phyloP scores from a whole-genome alignment of 169 alveolate genomes.

The Gregarina niphandrodes region DNA sequence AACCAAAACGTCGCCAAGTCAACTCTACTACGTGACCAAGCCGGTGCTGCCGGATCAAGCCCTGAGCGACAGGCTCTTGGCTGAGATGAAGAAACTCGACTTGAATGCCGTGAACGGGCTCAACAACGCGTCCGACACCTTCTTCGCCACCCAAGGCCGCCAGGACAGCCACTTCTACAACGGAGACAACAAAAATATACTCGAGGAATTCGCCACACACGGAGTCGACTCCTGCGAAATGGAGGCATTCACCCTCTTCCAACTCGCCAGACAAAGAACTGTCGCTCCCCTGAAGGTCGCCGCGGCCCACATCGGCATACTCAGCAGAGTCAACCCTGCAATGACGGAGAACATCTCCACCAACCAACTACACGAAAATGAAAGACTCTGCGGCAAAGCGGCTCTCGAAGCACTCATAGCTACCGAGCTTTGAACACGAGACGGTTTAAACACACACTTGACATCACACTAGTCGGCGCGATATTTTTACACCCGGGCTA shows the following conservation, averaged over 20 bases:
- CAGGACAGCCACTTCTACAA: conserved; percentile 8
- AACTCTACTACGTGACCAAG: conserved; percentile 1
- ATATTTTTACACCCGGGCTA: too few species aligned
- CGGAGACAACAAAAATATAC: conserved; percentile 14
- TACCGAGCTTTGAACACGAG: background rate
- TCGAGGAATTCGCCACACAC: conserved; percentile 6
- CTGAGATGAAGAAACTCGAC: background rate
- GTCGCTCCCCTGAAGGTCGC: conserved; percentile 15
- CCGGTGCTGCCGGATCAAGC: background rate
- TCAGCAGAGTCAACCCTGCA: conserved; percentile 9
- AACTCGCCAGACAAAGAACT: conserved; percentile 13
- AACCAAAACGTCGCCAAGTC: background rate
- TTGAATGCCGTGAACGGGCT: conserved; percentile 8
- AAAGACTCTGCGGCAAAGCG: background rate
- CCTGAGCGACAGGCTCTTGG: background rate
- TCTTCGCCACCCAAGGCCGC: conserved; percentile 23
- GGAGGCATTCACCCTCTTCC: conserved; percentile 21
- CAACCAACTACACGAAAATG: background rate
- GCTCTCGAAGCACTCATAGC: background rate
- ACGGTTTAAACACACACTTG: too few species aligned
- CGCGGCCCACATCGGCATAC: conserved; percentile 20
- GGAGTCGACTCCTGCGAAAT: conserved; percentile 21
- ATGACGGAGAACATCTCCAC: background rate
- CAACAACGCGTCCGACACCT: conserved; percentile 20
- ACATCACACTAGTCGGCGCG: too few species aligned